Base-by-base conservation (phyloP, 192 early-diverging fungal species). In the Diversispora epigaea region DNA sequence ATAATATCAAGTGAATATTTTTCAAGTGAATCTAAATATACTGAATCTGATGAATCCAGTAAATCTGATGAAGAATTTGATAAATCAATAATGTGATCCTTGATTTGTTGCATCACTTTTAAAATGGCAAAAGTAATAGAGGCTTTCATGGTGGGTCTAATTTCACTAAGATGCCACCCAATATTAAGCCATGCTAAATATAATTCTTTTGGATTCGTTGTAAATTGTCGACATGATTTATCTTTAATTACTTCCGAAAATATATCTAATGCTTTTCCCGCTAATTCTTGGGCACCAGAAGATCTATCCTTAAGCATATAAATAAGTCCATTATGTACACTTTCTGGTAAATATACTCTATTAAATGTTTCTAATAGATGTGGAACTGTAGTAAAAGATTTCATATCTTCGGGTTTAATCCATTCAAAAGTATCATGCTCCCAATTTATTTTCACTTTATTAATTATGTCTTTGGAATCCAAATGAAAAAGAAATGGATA, bases 101-200 rank as follows among this genome's bases (percentile, higher is more conserved):
- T 39, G 4, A 11, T 19, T 0, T 71, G 17, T 57, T 71, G 15
- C 14, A 71, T 10, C 3, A 68, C 14, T 68, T 25, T 12, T 4
- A n/a, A 21, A 10, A 71, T 58, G 11, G 52, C 55, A 71, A 15
- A 71, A n/a, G 41, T 43, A 21, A 57, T 71, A 57, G 70, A 58
- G 32, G 70, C 70, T 57, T 57, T 71, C 70, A 71, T 71, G 41
- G n/a, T 71, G 8, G 70, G 70, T 58, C 70, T 71, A 57, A 71
- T 71, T 44, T 71, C 9, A 8, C 4, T 43, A n/a, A 71, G 41
- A 57, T 71, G 41, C 70, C 70, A 71, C 6, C 70, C 54, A 32
- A 71, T 44, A 71, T 71, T 71, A 41, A 71, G 41, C 25, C 7
- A 44, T 32, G n/a, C 43, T 11, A 19, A 32, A 55, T 40, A 71